Base-by-base conservation (phyloP, 169 alveolate species). In the Sarcocystis neurona region DNA sequence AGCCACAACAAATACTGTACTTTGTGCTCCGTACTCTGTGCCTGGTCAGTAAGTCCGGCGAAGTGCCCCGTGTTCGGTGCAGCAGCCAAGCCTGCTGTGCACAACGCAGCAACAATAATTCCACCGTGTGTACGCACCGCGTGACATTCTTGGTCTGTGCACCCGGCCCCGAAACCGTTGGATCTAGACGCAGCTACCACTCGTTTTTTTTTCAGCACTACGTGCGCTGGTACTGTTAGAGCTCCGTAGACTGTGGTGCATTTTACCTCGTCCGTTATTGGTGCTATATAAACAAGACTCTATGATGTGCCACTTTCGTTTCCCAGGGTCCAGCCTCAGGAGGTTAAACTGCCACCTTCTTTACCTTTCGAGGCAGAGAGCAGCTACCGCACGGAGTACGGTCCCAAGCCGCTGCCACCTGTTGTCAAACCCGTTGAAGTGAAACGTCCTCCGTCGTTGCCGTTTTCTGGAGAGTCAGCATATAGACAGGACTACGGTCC, bases 311-410 rank as follows among this genome's bases (percentile, higher is more conserved):
- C n/a, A n/a, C n/a, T n/a, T n/a, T n/a, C n/a, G n/a, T n/a, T 75
- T 41, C 56, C 48, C 74, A 48, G 89, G 39, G 75, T 87, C 0
- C 93, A 80, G 58, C 89, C 89, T 34, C 85, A 44, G n/a, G 90
- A 79, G 23, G 77, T 47, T 44, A 88, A 78, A 60, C 75, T 88
- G 79, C 92, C 91, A 0, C 92, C 90, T 34, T 39, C 94, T 39
- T 75, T 93, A 23, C 95, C 95, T 0, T 93, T 93, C 70, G 94
- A 91, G n/a, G 95, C 94, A 15, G 94, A 93, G 41, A 93, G 93
- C 84, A 74, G 93, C 93, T 93, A 91, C 60, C 77, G 95, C 50
- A 89, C 93, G 3, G 94, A 93, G 74, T 93, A 85, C 79, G 93
- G 90, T 0, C 92, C 94, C 0, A 93, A 93, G 82, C 94, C 95